Percentiles rank a stretch among this genome's conserved stretches.
These are phyloP conservation scores for Boeremia lycopersici DNA, from an alignment of 2,329 filamentous ascomycete genomes.

Conservation along the genomic window DNA sequence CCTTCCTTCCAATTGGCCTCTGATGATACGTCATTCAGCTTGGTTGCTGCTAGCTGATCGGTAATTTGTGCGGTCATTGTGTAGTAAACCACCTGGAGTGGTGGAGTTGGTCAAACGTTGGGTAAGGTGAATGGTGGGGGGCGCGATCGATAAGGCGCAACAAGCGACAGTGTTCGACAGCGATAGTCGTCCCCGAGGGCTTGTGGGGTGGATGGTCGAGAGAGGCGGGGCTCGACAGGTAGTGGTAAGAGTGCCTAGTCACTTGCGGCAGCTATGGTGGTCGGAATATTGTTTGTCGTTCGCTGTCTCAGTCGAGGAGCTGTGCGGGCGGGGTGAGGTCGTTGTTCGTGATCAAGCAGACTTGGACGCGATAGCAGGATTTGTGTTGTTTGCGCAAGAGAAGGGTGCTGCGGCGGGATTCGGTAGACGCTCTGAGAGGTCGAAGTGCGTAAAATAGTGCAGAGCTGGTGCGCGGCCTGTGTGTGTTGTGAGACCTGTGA, in stretches of 20 bases:
- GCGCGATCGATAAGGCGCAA: slow-evolving; percentile 24
- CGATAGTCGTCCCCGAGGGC: slow-evolving; percentile 20
- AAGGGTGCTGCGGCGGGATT: slow-evolving; percentile 12
- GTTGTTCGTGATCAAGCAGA: slow-evolving; percentile 22
- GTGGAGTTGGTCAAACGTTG: slow-evolving; percentile 19
- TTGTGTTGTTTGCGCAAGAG: slow-evolving; percentile 17
- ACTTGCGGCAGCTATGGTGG: slow-evolving; percentile 21
- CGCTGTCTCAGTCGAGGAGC: slow-evolving; percentile 15
- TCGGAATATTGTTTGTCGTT: slow-evolving; percentile 2
- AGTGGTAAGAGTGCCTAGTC: slow-evolving; percentile 19
- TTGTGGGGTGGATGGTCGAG: slow-evolving; percentile 21
- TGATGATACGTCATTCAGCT: slow-evolving; percentile 56
- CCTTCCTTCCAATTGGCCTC: slow-evolving; percentile 75
- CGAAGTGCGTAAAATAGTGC: slow-evolving; percentile 20
- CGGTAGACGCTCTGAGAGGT: slow-evolving; percentile 14
- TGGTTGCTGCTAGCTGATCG: slow-evolving; percentile 63
- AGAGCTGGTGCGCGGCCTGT: slow-evolving; percentile 35
- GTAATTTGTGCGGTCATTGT: slow-evolving; percentile 59
- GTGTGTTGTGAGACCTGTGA: slow-evolving; percentile 32
- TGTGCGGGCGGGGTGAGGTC: slow-evolving; percentile 11
- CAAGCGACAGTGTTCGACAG: slow-evolving; percentile 24
- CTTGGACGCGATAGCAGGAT: slow-evolving; percentile 11
- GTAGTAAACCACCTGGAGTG: slow-evolving; percentile 33
- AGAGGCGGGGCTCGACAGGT: slow-evolving; percentile 22
- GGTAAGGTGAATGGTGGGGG: slow-evolving; percentile 11